Base-by-base conservation (phyloP, 805 yeast species). In the Hemisphaericaspora nanyangensis region DNA sequence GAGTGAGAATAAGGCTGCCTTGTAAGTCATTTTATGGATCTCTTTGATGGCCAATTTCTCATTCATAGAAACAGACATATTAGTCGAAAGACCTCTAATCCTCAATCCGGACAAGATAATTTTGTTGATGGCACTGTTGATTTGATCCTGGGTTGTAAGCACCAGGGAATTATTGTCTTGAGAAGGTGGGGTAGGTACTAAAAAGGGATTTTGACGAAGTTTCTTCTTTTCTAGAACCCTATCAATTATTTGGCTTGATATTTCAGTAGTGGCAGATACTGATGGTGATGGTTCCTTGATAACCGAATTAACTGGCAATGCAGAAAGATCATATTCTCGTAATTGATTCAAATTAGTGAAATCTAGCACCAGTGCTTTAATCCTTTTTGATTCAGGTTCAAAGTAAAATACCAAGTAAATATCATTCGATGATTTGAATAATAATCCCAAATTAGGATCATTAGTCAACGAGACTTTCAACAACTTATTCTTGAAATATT, bases 41-140 rank as follows among this genome's bases (percentile, higher is more conserved):
- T 68, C 74, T 35, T 64, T 62, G 15, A 65, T 56, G 25, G 63
- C 58, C 13, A 67, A 40, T 36, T 56, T 61, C 29, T 67, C 70
- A 40, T 64, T 65, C 7, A 46, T 35, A 10, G 57, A 44, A 15
- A 49, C 40, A 34, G 36, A 43, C 19, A 45, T 40, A 37, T 50
- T 44, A 4, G 55, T 48, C 12, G 63, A 52, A 25, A 68, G 48
- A 6, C 73, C 74, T 29, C 74, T 55, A 11, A 69, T 56, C 38
- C 74, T 53, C 16, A 69, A 51, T 7, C 73, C 74, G 13, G 72
- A 64, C n/a, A 61, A 51, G 12, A 67, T 57, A 7, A 66, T 47
- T 42, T 63, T 61, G 38, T 52, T 58, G 18, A 67, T 48, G 11
- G 63, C 61, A 41, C 51, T 61, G 34, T 59, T 51, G 27, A 63